Evolutionary conservation across 805 yeast genomes (phyloP).

Genomic region (Kregervanrija pseudodelftensis): DNA sequence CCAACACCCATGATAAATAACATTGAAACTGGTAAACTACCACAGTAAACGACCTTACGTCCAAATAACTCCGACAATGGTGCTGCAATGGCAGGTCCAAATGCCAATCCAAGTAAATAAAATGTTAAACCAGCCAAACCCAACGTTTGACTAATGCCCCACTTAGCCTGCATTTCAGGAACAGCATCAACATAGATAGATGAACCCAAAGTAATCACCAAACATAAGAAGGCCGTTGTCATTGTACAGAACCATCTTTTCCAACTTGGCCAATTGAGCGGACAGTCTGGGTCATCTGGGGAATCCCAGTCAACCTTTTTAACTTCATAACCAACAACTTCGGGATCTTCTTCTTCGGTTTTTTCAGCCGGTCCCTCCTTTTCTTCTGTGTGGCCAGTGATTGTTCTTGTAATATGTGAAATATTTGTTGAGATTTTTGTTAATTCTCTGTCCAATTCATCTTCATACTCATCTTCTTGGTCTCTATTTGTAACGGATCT

Average conservation of each 20-base stretch:
- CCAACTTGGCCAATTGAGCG: slow-evolving; percentile 59
- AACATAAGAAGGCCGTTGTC: slow-evolving; percentile 57
- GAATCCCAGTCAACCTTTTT: slow-evolving; percentile 47
- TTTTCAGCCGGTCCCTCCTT: slow-evolving; percentile 12
- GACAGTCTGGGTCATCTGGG: slow-evolving; percentile 55
- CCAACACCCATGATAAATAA: slow-evolving; percentile 72
- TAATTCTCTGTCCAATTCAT: slow-evolving; percentile 18
- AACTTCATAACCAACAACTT: slow-evolving; percentile 30
- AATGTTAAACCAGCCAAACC: slow-evolving; percentile 64
- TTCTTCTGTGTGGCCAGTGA: slow-evolving; percentile 8
- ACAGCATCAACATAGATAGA: slow-evolving; percentile 65
- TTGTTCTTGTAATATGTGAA: slow-evolving; percentile 14
- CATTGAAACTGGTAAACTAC: slow-evolving; percentile 60
- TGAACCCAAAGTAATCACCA: slow-evolving; percentile 69
- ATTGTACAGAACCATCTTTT: slow-evolving; percentile 61
- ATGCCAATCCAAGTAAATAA: slow-evolving; percentile 63
- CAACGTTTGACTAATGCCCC: slow-evolving; percentile 52
- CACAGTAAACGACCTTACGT: slow-evolving; percentile 51
- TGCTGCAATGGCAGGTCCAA: slow-evolving; percentile 65
- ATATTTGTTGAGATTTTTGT: slow-evolving; percentile 15
- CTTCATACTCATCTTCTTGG: slow-evolving; percentile 13
- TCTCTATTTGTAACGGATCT: not conserved
- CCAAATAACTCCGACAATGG: slow-evolving; percentile 69
- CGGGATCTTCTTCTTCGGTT: slow-evolving; percentile 18
- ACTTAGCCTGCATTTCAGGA: slow-evolving; percentile 39